phyloP scores from a whole-genome alignment of 306 rosid species.

The Mimosa pudica region DNA sequence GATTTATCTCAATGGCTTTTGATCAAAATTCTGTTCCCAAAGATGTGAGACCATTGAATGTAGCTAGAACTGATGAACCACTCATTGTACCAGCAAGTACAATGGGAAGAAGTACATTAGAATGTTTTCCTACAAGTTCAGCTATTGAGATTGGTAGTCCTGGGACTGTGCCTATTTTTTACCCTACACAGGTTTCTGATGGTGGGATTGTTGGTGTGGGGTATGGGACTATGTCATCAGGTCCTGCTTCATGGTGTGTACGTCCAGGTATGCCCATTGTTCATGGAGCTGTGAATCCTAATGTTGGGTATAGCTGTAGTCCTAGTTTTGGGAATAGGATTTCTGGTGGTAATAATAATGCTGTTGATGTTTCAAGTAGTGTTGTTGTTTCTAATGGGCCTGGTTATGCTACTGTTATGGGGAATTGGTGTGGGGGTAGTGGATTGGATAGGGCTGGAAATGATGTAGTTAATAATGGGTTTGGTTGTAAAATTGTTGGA shows the following conservation, averaged over 20 bases:
- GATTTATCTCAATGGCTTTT: constrained; percentile 61
- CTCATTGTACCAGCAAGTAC: constrained; percentile 48
- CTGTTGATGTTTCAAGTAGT: constrained; percentile 48
- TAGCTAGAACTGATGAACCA: constrained; percentile 66
- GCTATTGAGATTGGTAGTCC: constrained; percentile 44
- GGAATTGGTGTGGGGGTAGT: constrained; percentile 41
- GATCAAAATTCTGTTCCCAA: constrained; percentile 66
- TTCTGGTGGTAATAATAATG: constrained; percentile 42
- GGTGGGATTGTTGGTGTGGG: constrained; percentile 57
- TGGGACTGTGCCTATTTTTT: constrained; percentile 48
- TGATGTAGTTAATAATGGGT: constrained; percentile 45
- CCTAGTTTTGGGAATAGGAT: constrained; percentile 43
- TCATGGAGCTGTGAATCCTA: constrained; percentile 51
- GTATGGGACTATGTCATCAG: constrained; percentile 61
- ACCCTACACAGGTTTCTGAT: constrained; percentile 47
- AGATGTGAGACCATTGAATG: constrained; percentile 63
- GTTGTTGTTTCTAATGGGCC: constrained; percentile 31
- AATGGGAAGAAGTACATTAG: constrained; percentile 35
- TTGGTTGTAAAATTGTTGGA: constrained; percentile 42
- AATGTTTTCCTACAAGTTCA: constrained; percentile 42
- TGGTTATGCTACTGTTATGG: constrained; percentile 47
- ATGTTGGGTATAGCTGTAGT: constrained; percentile 47
- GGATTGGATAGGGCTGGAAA: constrained; percentile 47
- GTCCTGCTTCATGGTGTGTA: constrained; percentile 58
- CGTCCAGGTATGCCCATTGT: constrained; percentile 47